A percentile compares a stretch with the other conserved stretches of the same genome.
These are phyloP conservation scores for Termitomyces sp. DNA, from an alignment of 1,284 basidiomycete species.

Conservation along the genomic window DNA sequence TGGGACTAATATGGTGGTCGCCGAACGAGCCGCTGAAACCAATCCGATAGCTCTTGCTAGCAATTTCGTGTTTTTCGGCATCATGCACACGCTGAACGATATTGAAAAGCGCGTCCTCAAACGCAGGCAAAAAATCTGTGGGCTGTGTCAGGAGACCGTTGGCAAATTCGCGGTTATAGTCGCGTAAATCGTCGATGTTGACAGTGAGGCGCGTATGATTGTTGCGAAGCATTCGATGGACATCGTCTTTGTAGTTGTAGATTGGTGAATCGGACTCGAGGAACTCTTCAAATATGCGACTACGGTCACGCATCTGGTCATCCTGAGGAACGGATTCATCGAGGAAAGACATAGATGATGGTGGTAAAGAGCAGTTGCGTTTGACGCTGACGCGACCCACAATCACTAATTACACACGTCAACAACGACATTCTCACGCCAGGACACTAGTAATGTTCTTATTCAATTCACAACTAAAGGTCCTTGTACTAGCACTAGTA, in stretches of 20 bases:
- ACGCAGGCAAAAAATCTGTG: conserved; percentile 85
- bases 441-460: background rate
- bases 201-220: conserved; percentile 89
- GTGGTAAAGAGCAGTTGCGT: conserved; percentile 6
- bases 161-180: conserved; percentile 82
- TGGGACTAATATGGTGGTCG: conserved; percentile 95
- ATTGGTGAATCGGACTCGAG: conserved; percentile 72
- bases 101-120: conserved; percentile 80
- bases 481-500: background rate
- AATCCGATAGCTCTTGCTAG: conserved; percentile 76
- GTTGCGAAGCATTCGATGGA: conserved; percentile 79
- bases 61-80: conserved; percentile 78
- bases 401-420: conserved; percentile 13
- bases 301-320: conserved; percentile 71
- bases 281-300: conserved; percentile 84
- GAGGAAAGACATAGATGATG: conserved; percentile 55
- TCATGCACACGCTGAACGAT: conserved; percentile 78
- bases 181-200: conserved; percentile 95
- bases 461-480: background rate
- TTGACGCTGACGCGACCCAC: background rate
- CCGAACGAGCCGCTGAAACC: conserved; percentile 99
- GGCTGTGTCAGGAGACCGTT: conserved; percentile 87
- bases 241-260: conserved; percentile 85
- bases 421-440: conserved; percentile 21
- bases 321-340: conserved; percentile 59